A percentile compares a stretch with the other conserved stretches of the same genome.
Conservation (phyloP, 306 rosid species). For the Ormosia semicastrata region DNA sequence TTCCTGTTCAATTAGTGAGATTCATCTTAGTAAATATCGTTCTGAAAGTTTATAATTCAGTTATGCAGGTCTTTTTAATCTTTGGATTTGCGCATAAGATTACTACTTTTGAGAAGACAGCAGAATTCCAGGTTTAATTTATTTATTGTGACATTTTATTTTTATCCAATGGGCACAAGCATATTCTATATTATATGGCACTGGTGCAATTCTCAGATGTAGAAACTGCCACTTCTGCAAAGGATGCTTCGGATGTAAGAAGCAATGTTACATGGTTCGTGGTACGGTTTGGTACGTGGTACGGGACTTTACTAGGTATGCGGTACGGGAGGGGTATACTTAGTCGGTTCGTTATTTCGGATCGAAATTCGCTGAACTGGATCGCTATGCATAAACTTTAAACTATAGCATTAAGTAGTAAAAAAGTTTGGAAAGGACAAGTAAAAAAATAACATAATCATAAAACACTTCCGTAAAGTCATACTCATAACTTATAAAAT, state of each 20-base stretch:
- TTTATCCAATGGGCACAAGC: conserved; percentile 4
- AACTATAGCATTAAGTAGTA: too few relatives aligned
- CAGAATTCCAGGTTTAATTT: conserved; percentile 87
- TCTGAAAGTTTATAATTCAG: conserved; percentile 40
- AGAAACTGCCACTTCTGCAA: conserved; percentile 94
- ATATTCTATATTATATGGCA: conserved; percentile 51
- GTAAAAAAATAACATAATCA: too few relatives aligned
- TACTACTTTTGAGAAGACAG: conserved; percentile 98
- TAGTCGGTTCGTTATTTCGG: too few relatives aligned
- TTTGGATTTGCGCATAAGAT: conserved; percentile 99
- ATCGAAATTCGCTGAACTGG: too few relatives aligned
- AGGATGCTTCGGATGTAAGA: conserved; percentile 94
- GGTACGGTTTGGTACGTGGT: too few relatives aligned
- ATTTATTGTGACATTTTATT: not conserved
- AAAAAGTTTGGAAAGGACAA: too few relatives aligned
- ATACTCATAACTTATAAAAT: too few relatives aligned
- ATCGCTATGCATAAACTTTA: too few relatives aligned
- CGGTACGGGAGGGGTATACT: too few relatives aligned
- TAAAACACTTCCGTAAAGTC: too few relatives aligned
- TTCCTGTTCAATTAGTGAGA: conserved; percentile 6
- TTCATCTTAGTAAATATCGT: conserved; percentile 16
- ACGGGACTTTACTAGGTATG: too few relatives aligned
- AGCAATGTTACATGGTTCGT: too few relatives aligned
- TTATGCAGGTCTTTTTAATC: conserved; percentile 96
- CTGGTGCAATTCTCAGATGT: conserved; percentile 97